Percentiles rank a stretch among this genome's conserved stretches.
These are phyloP conservation scores for Penicillium samsonianum DNA, from an alignment of 495 filamentous ascomycete genomes.

Conservation along the genomic window DNA sequence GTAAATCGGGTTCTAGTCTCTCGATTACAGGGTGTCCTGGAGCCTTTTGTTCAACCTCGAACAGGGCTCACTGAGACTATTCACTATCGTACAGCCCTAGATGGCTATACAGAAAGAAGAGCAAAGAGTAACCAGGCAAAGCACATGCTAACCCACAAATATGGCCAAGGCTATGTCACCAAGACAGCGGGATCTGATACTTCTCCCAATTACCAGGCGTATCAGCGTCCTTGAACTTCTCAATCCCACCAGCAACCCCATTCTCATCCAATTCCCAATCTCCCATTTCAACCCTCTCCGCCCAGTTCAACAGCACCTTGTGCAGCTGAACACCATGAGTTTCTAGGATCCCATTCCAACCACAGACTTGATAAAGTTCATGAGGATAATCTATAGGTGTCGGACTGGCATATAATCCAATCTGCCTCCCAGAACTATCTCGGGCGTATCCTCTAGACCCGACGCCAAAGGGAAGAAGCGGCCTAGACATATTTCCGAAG, in stretches of 20 bases:
- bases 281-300: conserved; percentile 13
- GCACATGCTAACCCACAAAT: too few species aligned
- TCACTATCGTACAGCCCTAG: too few species aligned
- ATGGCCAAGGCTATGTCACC: background rate
- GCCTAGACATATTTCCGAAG: background rate
- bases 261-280: conserved; percentile 16
- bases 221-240: conserved; percentile 20
- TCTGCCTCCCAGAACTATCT: too few species aligned
- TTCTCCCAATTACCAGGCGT: conserved; percentile 11
- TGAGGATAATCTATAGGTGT: too few species aligned
- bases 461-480: background rate
- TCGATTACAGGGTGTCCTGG: too few species aligned
- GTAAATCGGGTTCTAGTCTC: too few species aligned
- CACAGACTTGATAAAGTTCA: background rate
- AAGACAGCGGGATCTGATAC: conserved; percentile 10
- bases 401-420: too few species aligned
- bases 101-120: too few species aligned
- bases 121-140: too few species aligned
- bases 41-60: too few species aligned
- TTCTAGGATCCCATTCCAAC: conserved; percentile 9
- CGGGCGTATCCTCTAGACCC: background rate
- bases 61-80: too few species aligned
- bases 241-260: conserved; percentile 17
- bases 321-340: conserved; percentile 6
- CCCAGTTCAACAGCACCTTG: conserved; percentile 16